Evolutionary conservation across 257 asterid species (phyloP).

Genomic region (Apocynum venetum): DNA sequence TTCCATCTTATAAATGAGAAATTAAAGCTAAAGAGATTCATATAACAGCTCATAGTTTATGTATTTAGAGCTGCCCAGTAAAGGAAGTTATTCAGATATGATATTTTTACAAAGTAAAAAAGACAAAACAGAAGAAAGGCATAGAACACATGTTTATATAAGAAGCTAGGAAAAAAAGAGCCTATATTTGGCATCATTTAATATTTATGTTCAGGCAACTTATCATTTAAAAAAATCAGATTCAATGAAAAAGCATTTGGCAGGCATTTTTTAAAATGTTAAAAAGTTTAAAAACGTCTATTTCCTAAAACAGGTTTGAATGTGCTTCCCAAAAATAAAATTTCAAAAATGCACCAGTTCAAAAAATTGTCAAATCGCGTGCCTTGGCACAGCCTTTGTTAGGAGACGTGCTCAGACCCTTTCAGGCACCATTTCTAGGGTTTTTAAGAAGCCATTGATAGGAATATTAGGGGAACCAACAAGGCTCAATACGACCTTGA

Average conservation of each 20-base stretch:
- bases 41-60: neutral
- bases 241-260: neutral
- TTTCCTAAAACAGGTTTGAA: neutral
- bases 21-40: neutral
- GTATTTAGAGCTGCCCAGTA: neutral
- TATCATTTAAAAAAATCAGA: neutral
- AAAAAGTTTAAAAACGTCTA: neutral
- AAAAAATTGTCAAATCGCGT: no score
- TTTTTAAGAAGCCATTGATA: neutral
- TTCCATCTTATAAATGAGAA: neutral
- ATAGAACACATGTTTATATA: neutral
- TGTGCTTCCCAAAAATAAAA: neutral
- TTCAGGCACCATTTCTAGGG: neutral
- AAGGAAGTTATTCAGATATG: neutral
- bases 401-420: no score
- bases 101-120: neutral
- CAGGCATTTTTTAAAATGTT: neutral
- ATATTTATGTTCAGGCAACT: neutral
- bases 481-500: neutral
- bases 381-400: no score
- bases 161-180: neutral
- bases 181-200: neutral
- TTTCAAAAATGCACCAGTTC: neutral
- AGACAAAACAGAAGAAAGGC: neutral
- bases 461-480: neutral